These are phyloP conservation scores for Fusarium brachygibbosum DNA, from an alignment of 2,329 filamentous ascomycete species.

Conservation along the genomic window DNA sequence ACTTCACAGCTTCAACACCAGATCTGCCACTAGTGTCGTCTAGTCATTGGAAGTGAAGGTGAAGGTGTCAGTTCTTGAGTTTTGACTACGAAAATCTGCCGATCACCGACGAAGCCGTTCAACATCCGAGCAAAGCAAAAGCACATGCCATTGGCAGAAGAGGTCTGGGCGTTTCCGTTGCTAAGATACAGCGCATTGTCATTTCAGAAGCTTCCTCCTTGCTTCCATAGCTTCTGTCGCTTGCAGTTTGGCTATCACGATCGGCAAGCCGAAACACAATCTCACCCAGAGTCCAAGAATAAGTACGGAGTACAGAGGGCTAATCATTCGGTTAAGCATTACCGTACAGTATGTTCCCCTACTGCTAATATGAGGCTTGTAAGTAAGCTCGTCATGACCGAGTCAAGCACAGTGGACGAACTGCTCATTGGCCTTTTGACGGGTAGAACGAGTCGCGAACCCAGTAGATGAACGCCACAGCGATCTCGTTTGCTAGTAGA, in stretches of 20 bases:
- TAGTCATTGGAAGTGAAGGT: background rate
- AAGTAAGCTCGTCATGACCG: slow-evolving; percentile 23
- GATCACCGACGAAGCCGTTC: slow-evolving; percentile 30
- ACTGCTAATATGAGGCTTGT: slow-evolving; percentile 9
- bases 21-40: slow-evolving; percentile 19
- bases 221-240: background rate
- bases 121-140: background rate
- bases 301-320: background rate
- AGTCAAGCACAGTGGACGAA: slow-evolving; percentile 34
- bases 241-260: slow-evolving; percentile 7
- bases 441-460: slow-evolving; percentile 10
- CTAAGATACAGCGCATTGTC: background rate
- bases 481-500: slow-evolving; percentile 7
- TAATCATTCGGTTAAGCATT: slow-evolving; percentile 21
- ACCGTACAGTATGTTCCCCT: background rate
- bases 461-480: slow-evolving; percentile 30
- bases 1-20: slow-evolving; percentile 2
- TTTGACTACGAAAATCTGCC: slow-evolving; percentile 19
- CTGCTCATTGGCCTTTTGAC: slow-evolving; percentile 3
- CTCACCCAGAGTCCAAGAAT: background rate
- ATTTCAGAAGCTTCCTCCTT: slow-evolving; percentile 8
- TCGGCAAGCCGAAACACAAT: slow-evolving; percentile 16
- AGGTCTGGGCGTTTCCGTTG: background rate
- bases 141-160: background rate
- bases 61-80: slow-evolving; percentile 5